Evolutionary conservation across 768 basidiomycete species (phyloP).

Genomic region (Fomitopsis serialis): DNA sequence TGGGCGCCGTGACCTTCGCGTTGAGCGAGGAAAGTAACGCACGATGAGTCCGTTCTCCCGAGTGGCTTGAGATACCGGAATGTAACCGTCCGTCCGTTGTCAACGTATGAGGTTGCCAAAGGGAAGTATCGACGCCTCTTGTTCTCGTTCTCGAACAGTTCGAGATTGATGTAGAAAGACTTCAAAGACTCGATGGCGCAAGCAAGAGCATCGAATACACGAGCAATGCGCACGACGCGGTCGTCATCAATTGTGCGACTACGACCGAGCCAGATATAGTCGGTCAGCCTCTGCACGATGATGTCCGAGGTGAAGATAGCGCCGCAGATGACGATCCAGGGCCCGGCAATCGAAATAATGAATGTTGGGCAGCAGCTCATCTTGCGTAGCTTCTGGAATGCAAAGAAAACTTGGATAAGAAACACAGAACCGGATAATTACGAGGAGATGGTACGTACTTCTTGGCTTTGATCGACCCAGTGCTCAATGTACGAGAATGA

Average conservation of each 20-base stretch:
- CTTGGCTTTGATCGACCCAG: too few species aligned
- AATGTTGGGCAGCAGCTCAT: background rate
- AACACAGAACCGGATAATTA: too few species aligned
- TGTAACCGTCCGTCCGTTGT: background rate
- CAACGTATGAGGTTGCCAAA: background rate
- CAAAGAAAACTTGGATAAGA: too few species aligned
- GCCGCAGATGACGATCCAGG: slow-evolving; percentile 1
- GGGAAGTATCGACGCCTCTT: background rate
- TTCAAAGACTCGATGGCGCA: background rate
- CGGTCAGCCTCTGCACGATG: slow-evolving; percentile 2
- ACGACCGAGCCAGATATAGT: slow-evolving; percentile 1
- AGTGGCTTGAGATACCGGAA: background rate
- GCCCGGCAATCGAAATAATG: slow-evolving; percentile 1
- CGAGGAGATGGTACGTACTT: too few species aligned
- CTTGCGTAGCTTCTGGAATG: background rate
- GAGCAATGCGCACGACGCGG: background rate
- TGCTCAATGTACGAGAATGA: slow-evolving; percentile 1
- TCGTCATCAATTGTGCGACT: background rate
- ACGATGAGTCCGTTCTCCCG: background rate
- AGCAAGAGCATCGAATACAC: background rate
- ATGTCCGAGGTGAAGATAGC: background rate
- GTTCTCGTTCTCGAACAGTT: background rate
- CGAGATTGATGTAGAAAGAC: background rate
- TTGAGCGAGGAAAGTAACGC: background rate
- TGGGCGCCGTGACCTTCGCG: background rate